Evolutionary conservation across 768 basidiomycete genomes (phyloP).

Genomic region (Chlorophyllum brunneum): DNA sequence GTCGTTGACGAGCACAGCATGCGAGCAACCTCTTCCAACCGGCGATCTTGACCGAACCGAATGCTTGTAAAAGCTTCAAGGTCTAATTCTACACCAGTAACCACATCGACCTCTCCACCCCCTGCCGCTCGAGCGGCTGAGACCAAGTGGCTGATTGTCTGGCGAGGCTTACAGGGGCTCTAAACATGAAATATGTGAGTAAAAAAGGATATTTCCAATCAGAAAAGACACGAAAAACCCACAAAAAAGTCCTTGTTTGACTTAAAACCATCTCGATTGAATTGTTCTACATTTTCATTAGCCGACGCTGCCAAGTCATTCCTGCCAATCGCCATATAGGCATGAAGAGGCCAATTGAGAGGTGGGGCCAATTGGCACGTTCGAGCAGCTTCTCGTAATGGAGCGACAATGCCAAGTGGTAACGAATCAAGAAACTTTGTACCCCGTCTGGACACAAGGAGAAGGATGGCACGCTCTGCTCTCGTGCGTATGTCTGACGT

Average conservation of each 20-base stretch:
- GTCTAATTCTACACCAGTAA: constrained; percentile 71
- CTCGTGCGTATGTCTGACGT: constrained; percentile 53
- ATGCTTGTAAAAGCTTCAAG: constrained; percentile 74
- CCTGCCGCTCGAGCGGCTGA: constrained; percentile 47
- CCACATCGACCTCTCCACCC: constrained; percentile 50
- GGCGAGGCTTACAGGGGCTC: constrained; percentile 47
- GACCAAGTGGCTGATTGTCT: constrained; percentile 49
- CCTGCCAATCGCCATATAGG: constrained; percentile 68
- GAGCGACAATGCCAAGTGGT: constrained; percentile 69
- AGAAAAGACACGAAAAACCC: constrained; percentile 18
- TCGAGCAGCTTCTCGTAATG: constrained; percentile 80
- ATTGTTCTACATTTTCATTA: constrained; percentile 40
- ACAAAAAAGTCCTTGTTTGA: constrained; percentile 57
- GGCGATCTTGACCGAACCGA: constrained; percentile 85
- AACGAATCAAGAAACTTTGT: constrained; percentile 49
- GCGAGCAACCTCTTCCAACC: constrained; percentile 87
- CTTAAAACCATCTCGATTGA: constrained; percentile 52
- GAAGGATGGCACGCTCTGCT: constrained; percentile 60
- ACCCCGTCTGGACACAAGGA: constrained; percentile 47
- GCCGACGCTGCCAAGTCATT: constrained; percentile 70
- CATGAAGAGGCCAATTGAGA: constrained; percentile 64
- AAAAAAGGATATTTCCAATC: not conserved
- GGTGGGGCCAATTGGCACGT: constrained; percentile 80
- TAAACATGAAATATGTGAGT: constrained; percentile 23
- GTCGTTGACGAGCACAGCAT: constrained; percentile 82